Conservation (phyloP, 305 asterid genomes). For the Vinca major region DNA sequence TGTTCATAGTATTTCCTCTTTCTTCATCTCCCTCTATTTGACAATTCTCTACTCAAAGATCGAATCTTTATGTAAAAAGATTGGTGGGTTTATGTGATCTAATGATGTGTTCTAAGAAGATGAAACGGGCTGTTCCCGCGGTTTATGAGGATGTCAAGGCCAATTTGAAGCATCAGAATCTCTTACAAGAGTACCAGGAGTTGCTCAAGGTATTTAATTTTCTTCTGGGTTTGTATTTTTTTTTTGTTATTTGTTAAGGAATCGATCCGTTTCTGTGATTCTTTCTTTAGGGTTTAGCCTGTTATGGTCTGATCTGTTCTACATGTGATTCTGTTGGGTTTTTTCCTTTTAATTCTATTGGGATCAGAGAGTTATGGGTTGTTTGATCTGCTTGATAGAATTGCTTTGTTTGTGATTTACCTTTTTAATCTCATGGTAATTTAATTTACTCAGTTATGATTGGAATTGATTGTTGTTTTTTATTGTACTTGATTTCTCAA, state of each 20-base stretch:
- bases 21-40: constrained; percentile 8
- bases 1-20: constrained; percentile 14
- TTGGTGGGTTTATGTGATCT: constrained; percentile 29
- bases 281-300: background rate
- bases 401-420: background rate
- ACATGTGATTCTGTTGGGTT: background rate
- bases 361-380: background rate
- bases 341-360: background rate
- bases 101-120: constrained; percentile 46
- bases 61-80: constrained; percentile 19
- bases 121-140: constrained; percentile 34
- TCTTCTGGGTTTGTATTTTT: background rate
- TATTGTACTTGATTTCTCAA: background rate
- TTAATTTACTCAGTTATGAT: background rate
- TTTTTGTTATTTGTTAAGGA: background rate
- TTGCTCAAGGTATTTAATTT: constrained; percentile 45
- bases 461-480: background rate
- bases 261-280: background rate
- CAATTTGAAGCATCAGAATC: constrained; percentile 45
- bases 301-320: constrained; percentile 12
- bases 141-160: constrained; percentile 36
- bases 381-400: constrained; percentile 6
- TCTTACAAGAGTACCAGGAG: constrained; percentile 60
- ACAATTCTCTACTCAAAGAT: constrained; percentile 25
- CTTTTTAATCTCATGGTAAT: background rate